These are phyloP conservation scores for Vanilla planifolia DNA, from an alignment of 106 monocot genomes.

Conservation along the genomic window DNA sequence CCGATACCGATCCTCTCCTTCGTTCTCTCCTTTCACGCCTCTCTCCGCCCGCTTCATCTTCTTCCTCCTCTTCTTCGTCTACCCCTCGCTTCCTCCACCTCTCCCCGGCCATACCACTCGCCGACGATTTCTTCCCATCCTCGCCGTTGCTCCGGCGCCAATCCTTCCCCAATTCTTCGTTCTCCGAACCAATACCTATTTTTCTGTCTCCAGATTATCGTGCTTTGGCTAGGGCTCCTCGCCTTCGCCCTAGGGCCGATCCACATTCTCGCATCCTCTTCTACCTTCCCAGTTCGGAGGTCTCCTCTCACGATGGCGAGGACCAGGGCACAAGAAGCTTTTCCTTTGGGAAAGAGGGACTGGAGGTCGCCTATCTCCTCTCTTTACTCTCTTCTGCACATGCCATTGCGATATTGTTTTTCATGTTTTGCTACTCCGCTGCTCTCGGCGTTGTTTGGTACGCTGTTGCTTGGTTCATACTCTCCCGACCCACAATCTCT, in stretches of 20 bases:
- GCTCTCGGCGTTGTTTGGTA: constrained; percentile 53
- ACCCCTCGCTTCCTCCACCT: constrained; percentile 12
- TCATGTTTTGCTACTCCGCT: constrained; percentile 36
- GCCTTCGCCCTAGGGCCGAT: constrained; percentile 10
- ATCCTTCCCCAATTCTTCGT: constrained; percentile 7
- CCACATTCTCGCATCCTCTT: constrained; percentile 21
- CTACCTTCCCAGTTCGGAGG: constrained; percentile 1
- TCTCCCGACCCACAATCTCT: constrained; percentile 15
- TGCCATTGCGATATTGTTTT: constrained; percentile 36
- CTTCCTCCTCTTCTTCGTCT: constrained; percentile 3
- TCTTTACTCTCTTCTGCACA: constrained; percentile 45
- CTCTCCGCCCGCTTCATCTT: constrained; percentile 21
- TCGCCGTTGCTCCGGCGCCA: constrained; percentile 7
- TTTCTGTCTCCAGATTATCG: constrained; percentile 8
- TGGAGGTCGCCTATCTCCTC: constrained; percentile 33
- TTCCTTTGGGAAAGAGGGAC: constrained; percentile 18
- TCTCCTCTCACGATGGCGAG: background rate
- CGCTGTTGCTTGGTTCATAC: constrained; percentile 14
- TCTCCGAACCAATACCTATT: background rate
- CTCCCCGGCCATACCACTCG: constrained; percentile 18
- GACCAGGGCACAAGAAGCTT: constrained; percentile 2
- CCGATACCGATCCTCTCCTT: constrained; percentile 41
- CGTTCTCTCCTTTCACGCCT: constrained; percentile 45
- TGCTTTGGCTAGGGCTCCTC: background rate
- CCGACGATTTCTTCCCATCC: constrained; percentile 25